Base-by-base conservation (phyloP, 257 asterid species). In the Ajuga chamaepitys region DNA sequence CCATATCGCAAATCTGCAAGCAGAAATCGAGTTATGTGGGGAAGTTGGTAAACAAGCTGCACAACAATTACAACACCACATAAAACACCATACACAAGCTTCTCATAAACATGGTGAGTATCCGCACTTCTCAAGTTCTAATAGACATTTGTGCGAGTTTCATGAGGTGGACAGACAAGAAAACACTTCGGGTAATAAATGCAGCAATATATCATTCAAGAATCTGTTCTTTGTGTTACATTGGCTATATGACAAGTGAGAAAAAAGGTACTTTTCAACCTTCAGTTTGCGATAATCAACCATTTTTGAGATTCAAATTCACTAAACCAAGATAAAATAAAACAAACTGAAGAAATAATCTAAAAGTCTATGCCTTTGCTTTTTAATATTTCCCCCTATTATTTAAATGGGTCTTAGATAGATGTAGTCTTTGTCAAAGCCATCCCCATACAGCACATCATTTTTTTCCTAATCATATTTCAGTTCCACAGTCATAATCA, bases 1-100 rank as follows among this genome's bases (percentile, higher is more conserved):
- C 98, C 98, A 92, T 92, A 79, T 92, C 98, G 63, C 98, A 89
- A 74, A 92, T 92, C 98, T 92, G 85, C 83, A 76, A 72, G 58
- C 61, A 65, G 50, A 35, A 64, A 64, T 21, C 25, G 34, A 17
- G 20, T 34, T 30, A 66, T 35, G 42, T 28, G 55, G 48, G 37
- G 44, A 67, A 68, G 60, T 47, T 25, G 59, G 70, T 26, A 53
- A 45, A 26, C 45, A 40, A 13, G 10, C 20, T 51, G 56, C 59
- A 53, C 9, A 46, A 66, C 16, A 22, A 47, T 28, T 26, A 22
- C 64, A 54, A 44, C 13, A 48, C 7, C 14, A 54, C 1, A 46
- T 40, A 64, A 21, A 24, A 38, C 4, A 28, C 22, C 44, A 37
- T 48, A 42, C 66, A 20, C 25, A 62, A 68, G 38, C 47, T 24